Conservation (phyloP, 2,329 filamentous ascomycete genomes). For the Colletotrichum filicis region DNA sequence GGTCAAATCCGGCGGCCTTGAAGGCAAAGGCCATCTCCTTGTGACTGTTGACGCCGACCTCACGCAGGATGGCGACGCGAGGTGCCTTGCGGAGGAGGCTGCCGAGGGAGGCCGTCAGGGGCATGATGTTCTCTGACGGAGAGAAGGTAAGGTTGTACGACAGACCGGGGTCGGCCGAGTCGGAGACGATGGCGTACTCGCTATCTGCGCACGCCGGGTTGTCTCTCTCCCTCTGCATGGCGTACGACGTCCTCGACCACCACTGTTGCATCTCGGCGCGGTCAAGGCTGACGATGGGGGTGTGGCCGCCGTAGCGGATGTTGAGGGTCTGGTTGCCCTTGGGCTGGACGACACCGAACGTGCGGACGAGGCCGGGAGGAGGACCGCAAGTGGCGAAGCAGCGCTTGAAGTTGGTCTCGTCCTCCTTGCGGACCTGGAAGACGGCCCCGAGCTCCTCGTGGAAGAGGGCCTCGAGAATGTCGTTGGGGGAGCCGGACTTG, state of each 20-base stretch:
- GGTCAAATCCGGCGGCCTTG: conserved; percentile 87
- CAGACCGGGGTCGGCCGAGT: conserved; percentile 83
- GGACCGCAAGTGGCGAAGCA: conserved; percentile 93
- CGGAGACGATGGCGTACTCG: conserved; percentile 80
- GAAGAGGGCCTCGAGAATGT: conserved; percentile 84
- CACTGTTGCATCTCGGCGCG: conserved; percentile 83
- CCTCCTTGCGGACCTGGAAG: conserved; percentile 89
- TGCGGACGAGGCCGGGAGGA: conserved; percentile 82
- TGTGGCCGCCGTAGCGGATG: conserved; percentile 76
- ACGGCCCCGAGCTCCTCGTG: conserved; percentile 96
- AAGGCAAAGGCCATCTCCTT: conserved; percentile 99
- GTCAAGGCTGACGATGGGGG: conserved; percentile 73
- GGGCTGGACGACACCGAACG: conserved; percentile 81
- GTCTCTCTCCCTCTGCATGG: conserved; percentile 91
- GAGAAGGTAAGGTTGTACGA: conserved; percentile 86
- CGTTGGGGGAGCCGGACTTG: conserved; percentile 69
- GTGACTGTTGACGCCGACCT: conserved; percentile 95
- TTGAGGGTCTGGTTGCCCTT: conserved; percentile 79
- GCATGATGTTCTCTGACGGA: conserved; percentile 80
- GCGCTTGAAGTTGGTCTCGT: conserved; percentile 86
- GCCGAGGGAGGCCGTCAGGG: conserved; percentile 64
- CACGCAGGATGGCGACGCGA: conserved; percentile 90
- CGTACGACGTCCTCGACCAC: conserved; percentile 89
- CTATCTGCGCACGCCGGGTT: conserved; percentile 87
- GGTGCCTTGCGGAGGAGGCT: conserved; percentile 69